Evolutionary conservation across 352 stramenopile genomes (phyloP), one percentile per base, ranked within the genome.

Genomic region (Globisporangium cederbergense): DNA sequence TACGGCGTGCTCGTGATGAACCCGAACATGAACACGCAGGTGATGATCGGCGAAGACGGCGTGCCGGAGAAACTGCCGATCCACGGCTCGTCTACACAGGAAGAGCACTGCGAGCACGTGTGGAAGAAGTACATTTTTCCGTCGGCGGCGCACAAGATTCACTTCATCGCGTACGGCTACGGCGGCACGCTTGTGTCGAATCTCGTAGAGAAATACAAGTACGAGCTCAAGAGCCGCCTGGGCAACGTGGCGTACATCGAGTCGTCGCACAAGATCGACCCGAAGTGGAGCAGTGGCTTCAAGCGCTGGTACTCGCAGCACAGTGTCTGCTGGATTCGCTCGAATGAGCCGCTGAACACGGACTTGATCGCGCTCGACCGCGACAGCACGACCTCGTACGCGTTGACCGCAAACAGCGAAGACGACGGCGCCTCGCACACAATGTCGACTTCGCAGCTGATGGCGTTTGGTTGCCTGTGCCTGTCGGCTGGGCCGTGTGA

Each of bases 1-100:
- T 97, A 93, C 62, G 88, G 83, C 36, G 77, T 97, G 25, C 61
- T 96, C 22, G 86, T 97, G 22, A 91, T 95, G 76, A 95, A 96
- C 66, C 89, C 90, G 2, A 97, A 97, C 72, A 91, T 92, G 73
- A 97, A 97, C 69, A 94, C 89, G 32, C 81, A 91, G 62, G 66
- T 86, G 6, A 91, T 96, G 73, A 67, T 87, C n/a, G 70, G 77
- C 2, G 55, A 56, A 2, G 81, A 89, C 51, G 73, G 85, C 25
- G 54, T 68, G n/a, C 67, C 77, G 14, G 75, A 83, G 50, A 97
- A 97, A 65, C 74, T 95, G 63, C 76, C 86, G 0, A 97, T 97
- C 53, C 74, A 85, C 53, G 81, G 80, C 10, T 96, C 86, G 0
- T 84, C 84, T 13, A 95, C 86, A 28, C 85, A 89, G 8, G 86